phyloP scores from a whole-genome alignment of 176 grass and related monocot species.

The Musa acuminata region DNA sequence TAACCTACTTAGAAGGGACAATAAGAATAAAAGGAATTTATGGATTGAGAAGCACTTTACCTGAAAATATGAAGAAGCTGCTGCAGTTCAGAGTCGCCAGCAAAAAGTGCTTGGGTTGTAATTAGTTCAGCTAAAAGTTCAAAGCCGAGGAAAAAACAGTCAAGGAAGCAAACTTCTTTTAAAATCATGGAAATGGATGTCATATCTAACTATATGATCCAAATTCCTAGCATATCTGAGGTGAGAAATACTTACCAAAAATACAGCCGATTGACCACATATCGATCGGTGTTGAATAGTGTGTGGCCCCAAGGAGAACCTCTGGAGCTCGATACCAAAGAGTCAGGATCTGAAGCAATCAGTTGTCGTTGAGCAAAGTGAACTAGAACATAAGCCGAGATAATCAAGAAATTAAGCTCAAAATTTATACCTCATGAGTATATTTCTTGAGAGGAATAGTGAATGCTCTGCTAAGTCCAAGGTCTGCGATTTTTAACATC shows the following conservation, averaged over 20 bases:
- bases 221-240: background rate
- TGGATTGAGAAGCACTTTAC: constrained; percentile 20
- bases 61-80: constrained; percentile 98
- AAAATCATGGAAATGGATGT: background rate
- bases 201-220: background rate
- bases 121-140: constrained; percentile 62
- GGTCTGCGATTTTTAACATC: constrained; percentile 92
- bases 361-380: background rate
- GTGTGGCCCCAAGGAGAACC: constrained; percentile 75
- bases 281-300: constrained; percentile 85
- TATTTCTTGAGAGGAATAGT: constrained; percentile 88
- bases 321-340: constrained; percentile 98
- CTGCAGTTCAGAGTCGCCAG: constrained; percentile 83
- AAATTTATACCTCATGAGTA: constrained; percentile 69
- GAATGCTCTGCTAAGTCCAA: constrained; percentile 78
- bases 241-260: constrained; percentile 42
- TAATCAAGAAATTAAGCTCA: background rate
- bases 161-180: background rate
- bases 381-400: background rate
- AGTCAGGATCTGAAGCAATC: constrained; percentile 61
- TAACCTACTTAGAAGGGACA: too few species aligned
- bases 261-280: constrained; percentile 97
- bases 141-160: constrained; percentile 3
- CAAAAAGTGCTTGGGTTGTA: constrained; percentile 63
- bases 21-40: too few species aligned